Conservation (phyloP, 768 basidiomycete species). For the Xerocomellus chrysenteron region DNA sequence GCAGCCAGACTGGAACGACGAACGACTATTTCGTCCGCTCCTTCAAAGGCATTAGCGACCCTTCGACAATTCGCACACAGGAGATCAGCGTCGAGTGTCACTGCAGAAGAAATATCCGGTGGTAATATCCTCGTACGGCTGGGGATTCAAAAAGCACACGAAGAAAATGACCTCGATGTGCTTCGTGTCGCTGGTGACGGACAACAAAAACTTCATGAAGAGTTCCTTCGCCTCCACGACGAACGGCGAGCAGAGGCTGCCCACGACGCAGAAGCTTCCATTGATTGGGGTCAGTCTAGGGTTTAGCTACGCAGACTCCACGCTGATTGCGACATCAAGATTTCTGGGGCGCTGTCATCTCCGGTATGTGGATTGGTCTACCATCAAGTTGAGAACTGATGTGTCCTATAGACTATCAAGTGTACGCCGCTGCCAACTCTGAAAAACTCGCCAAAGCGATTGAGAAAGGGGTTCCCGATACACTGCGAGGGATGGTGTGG, state of each 20-base stretch:
- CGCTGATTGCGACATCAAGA: constrained; percentile 43
- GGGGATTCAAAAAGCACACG: constrained; percentile 45
- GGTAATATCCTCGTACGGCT: constrained; percentile 52
- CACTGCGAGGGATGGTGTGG: constrained; percentile 93
- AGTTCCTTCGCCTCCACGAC: constrained; percentile 66
- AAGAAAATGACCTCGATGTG: constrained; percentile 37
- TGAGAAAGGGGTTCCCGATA: constrained; percentile 85
- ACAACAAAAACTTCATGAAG: constrained; percentile 70
- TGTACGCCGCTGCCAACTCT: constrained; percentile 75
- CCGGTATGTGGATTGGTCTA: constrained; percentile 47
- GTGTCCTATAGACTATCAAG: constrained; percentile 71
- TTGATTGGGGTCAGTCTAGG: constrained; percentile 72
- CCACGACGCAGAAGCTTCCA: constrained; percentile 41
- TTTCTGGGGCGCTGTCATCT: constrained; percentile 95
- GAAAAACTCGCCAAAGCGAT: constrained; percentile 86
- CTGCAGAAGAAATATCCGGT: constrained; percentile 43
- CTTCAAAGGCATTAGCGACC: constrained; percentile 18
- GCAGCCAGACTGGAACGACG: constrained; percentile 25
- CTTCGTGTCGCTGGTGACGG: constrained; percentile 58
- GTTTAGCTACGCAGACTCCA: background rate
- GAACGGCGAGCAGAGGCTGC: constrained; percentile 46
- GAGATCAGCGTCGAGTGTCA: constrained; percentile 60
- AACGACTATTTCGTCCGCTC: constrained; percentile 30
- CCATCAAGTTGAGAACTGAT: constrained; percentile 6
- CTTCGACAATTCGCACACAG: constrained; percentile 46